Percentiles rank a stretch among this genome's conserved stretches.
Conservation (phyloP, 2,329 filamentous ascomycete genomes). For the Parasarocladium wereldwijsianum region DNA sequence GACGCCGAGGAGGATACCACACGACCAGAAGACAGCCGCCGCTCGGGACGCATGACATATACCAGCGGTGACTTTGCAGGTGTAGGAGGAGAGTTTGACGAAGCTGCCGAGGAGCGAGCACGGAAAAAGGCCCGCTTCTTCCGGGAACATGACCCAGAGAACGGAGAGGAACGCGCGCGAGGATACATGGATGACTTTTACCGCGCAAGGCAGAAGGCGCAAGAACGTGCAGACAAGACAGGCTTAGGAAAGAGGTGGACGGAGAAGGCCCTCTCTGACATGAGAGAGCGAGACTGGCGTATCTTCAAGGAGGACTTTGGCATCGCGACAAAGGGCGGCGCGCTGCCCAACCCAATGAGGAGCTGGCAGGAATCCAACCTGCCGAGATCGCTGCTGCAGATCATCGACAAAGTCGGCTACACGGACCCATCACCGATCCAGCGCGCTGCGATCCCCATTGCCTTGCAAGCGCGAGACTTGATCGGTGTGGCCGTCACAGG, state of each 20-base stretch:
- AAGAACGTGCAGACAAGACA: conserved; percentile 57
- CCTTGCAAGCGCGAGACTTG: conserved; percentile 81
- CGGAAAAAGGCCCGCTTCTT: conserved; percentile 52
- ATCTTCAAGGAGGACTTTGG: conserved; percentile 99
- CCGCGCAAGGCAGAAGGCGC: conserved; percentile 43
- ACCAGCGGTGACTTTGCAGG: conserved; percentile 27
- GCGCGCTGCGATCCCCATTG: conserved; percentile 88
- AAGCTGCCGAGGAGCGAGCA: conserved; percentile 38
- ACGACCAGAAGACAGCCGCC: conserved; percentile 57
- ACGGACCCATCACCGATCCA: conserved; percentile 86
- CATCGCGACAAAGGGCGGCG: conserved; percentile 84
- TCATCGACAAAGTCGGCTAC: conserved; percentile 77
- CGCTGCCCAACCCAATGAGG: conserved; percentile 91
- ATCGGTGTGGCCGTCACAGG: conserved; percentile 96
- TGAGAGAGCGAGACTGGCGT: conserved; percentile 96
- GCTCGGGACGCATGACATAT: conserved; percentile 25
- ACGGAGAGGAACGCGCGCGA: conserved; percentile 60
- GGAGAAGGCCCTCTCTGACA: conserved; percentile 80
- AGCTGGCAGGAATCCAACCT: conserved; percentile 78
- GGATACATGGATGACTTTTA: conserved; percentile 74
- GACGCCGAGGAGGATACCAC: conserved; percentile 81
- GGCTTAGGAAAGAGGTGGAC: conserved; percentile 89
- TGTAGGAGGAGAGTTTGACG: conserved; percentile 34
- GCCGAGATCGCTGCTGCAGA: conserved; percentile 61
- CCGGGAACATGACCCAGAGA: conserved; percentile 59